Conservation (phyloP, 768 basidiomycete species). For the Pleurotus sapidus region DNA sequence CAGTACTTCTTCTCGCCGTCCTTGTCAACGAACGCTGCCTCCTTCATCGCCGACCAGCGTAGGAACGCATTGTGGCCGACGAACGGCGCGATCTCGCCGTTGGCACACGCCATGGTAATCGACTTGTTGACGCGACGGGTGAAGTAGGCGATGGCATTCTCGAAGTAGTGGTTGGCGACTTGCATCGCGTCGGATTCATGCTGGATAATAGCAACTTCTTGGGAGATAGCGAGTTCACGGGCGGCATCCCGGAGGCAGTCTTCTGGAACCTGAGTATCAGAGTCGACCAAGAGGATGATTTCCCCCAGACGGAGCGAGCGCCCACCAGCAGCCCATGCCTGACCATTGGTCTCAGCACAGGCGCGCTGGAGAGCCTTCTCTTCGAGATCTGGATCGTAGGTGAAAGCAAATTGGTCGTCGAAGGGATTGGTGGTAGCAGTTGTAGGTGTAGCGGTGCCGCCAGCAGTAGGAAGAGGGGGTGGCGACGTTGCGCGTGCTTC, state of each 20-base stretch:
- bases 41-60: constrained; percentile 85
- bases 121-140: constrained; percentile 85
- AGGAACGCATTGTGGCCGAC: constrained; percentile 88
- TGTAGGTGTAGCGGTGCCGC: constrained; percentile 16
- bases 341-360: constrained; percentile 64
- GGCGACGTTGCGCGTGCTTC: background rate
- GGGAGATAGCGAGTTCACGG: constrained; percentile 75
- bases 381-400: constrained; percentile 50
- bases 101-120: constrained; percentile 75
- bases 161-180: constrained; percentile 85
- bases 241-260: constrained; percentile 91
- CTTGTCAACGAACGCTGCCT: constrained; percentile 71
- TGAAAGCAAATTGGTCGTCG: constrained; percentile 31
- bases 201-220: constrained; percentile 84
- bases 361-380: constrained; percentile 73
- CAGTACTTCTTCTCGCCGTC: constrained; percentile 69
- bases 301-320: constrained; percentile 74
- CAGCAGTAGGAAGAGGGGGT: constrained; percentile 6
- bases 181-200: constrained; percentile 91
- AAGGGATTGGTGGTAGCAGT: constrained; percentile 19
- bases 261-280: constrained; percentile 76
- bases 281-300: constrained; percentile 79
- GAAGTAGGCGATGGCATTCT: constrained; percentile 88
- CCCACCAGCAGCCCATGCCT: constrained; percentile 75
- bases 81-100: constrained; percentile 80